These are phyloP conservation scores for Hyaloraphidium curvatum DNA, from an alignment of 192 early-diverging fungal genomes.

Conservation along the genomic window DNA sequence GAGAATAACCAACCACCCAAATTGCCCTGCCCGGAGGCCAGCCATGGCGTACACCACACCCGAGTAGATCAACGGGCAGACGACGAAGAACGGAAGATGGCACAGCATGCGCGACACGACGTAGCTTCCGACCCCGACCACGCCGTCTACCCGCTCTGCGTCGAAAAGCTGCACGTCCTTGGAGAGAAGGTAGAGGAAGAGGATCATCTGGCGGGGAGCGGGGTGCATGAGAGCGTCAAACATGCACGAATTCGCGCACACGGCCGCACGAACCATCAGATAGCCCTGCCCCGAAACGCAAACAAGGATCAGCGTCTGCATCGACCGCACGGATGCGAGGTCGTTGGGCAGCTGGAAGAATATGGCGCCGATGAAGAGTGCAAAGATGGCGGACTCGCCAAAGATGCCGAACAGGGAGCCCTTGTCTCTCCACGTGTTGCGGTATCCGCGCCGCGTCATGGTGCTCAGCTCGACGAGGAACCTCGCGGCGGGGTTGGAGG, in stretches of 20 bases:
- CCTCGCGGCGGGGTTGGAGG: too few species aligned
- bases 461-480: too few species aligned
- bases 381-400: neutral
- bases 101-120: neutral
- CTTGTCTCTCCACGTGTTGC: neutral
- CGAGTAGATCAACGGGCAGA: neutral
- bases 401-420: neutral
- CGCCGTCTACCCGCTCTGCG: neutral
- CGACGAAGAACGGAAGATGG: neutral
- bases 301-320: too few species aligned
- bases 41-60: neutral
- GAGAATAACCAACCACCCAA: too few species aligned
- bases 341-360: neutral
- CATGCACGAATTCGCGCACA: too few species aligned
- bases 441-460: neutral
- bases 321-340: too few species aligned
- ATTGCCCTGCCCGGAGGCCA: neutral
- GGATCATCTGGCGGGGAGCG: neutral
- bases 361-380: neutral
- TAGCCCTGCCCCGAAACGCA: too few species aligned
- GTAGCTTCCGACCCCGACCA: neutral
- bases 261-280: too few species aligned
- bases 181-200: conserved; percentile 1
- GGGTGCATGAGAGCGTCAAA: too few species aligned
- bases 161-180: neutral